Percentiles rank a stretch among this genome's conserved stretches.
Conservation (phyloP, 257 asterid species). For the Dorcoceras hygrometricum region DNA sequence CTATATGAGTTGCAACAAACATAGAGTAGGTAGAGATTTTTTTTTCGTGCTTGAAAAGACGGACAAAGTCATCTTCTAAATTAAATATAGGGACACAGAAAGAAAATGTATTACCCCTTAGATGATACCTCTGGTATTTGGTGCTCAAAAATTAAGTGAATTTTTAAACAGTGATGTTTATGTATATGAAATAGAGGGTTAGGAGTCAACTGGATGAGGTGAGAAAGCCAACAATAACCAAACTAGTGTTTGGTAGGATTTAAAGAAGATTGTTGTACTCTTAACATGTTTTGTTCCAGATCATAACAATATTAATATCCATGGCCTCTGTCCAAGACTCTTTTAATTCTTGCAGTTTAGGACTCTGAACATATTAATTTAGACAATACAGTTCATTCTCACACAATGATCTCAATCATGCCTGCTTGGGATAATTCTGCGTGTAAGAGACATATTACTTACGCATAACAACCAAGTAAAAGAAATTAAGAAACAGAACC, state of each 20-base stretch:
- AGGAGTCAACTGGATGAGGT: neutral
- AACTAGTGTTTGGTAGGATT: neutral
- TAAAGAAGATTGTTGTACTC: neutral
- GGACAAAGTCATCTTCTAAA: neutral
- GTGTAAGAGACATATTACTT: constrained; percentile 2
- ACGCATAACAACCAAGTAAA: constrained; percentile 10
- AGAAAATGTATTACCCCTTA: neutral
- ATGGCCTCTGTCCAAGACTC: neutral
- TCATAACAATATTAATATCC: neutral
- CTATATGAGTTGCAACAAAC: too few relatives aligned
- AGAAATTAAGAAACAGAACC: constrained; percentile 1
- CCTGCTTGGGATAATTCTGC: constrained; percentile 1
- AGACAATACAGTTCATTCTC: constrained; percentile 4
- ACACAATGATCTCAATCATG: constrained; percentile 6
- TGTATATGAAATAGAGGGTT: constrained; percentile 15
- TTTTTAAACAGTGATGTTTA: neutral
- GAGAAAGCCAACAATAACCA: neutral
- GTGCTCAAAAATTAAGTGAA: neutral
- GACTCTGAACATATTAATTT: neutral
- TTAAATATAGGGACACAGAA: too few relatives aligned
- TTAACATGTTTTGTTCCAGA: constrained; percentile 4
- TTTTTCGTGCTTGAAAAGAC: too few relatives aligned
- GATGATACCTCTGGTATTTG: neutral
- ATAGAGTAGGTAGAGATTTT: too few relatives aligned
- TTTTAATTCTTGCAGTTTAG: constrained; percentile 17